Evolutionary conservation across 1,284 basidiomycete species (phyloP).

Genomic region (Chiua sp.): DNA sequence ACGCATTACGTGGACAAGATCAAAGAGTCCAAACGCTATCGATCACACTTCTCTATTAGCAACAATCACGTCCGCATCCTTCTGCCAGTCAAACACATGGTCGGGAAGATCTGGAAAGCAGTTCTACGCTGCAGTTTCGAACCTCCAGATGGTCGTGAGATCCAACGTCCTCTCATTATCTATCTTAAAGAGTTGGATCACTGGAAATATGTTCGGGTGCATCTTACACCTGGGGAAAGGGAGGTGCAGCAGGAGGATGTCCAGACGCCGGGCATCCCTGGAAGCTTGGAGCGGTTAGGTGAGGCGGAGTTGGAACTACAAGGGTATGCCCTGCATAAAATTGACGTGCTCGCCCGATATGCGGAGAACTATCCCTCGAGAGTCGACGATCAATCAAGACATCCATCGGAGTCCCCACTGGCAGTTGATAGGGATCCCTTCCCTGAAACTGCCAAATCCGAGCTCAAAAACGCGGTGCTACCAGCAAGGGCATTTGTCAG

Average conservation of each 20-base stretch:
- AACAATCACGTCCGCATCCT: conserved; percentile 27
- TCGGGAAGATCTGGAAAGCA: conserved; percentile 23
- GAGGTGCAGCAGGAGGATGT: not conserved
- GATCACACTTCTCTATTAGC: conserved; percentile 23
- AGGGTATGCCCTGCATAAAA: conserved; percentile 15
- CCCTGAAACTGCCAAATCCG: conserved; percentile 13
- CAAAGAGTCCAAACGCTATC: conserved; percentile 10
- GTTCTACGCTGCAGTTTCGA: conserved; percentile 29
- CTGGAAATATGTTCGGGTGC: conserved; percentile 20
- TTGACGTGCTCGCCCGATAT: conserved; percentile 15
- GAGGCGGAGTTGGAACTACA: conserved; percentile 19
- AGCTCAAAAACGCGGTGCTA: conserved; percentile 10
- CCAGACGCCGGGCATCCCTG: conserved; percentile 7
- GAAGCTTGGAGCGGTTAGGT: conserved; percentile 25
- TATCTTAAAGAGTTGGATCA: conserved; percentile 22
- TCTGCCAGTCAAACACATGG: conserved; percentile 25
- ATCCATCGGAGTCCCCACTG: not conserved
- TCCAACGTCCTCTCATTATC: conserved; percentile 27
- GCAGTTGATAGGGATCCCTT: conserved; percentile 7
- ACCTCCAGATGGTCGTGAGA: conserved; percentile 8
- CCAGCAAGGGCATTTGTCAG: too few relatives aligned
- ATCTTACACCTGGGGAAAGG: conserved; percentile 5
- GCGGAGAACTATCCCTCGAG: conserved; percentile 2
- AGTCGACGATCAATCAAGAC: not conserved
- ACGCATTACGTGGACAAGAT: conserved; percentile 24